These are phyloP conservation scores for Fraxinus cuspidata DNA, from an alignment of 257 asterid species.

Conservation along the genomic window DNA sequence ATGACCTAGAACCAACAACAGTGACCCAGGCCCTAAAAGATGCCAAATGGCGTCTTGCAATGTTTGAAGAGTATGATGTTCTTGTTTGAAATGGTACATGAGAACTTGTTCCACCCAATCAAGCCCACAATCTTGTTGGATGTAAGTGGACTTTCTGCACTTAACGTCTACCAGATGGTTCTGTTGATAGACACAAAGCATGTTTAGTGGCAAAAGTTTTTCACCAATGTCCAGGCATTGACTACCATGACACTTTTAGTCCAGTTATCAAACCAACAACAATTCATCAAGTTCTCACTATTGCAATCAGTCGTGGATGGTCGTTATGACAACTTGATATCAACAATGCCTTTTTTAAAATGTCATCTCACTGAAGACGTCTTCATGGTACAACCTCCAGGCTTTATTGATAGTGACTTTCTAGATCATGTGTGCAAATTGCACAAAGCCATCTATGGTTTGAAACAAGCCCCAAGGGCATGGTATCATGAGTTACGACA, in stretches of 20 bases:
- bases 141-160: background rate
- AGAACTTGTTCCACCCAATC: background rate
- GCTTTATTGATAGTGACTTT: background rate
- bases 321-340: background rate
- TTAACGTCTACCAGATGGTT: background rate
- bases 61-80: background rate
- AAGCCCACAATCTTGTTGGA: background rate
- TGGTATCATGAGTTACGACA: no score
- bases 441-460: background rate
- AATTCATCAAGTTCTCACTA: background rate
- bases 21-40: no score
- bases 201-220: constrained; percentile 2
- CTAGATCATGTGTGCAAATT: constrained; percentile 9
- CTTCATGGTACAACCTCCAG: constrained; percentile 15
- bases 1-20: background rate
- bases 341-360: constrained; percentile 8
- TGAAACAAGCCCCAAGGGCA: background rate
- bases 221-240: no score
- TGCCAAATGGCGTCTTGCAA: background rate
- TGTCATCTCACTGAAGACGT: background rate
- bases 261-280: constrained; percentile 13
- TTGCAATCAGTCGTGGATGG: background rate
- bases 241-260: no score
- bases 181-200: background rate
- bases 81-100: background rate